A percentile compares a stretch with the other conserved stretches of the same genome.
Evolutionary conservation across 2,329 filamentous ascomycete genomes (phyloP).

Genomic region (Hypoxylon sp.): DNA sequence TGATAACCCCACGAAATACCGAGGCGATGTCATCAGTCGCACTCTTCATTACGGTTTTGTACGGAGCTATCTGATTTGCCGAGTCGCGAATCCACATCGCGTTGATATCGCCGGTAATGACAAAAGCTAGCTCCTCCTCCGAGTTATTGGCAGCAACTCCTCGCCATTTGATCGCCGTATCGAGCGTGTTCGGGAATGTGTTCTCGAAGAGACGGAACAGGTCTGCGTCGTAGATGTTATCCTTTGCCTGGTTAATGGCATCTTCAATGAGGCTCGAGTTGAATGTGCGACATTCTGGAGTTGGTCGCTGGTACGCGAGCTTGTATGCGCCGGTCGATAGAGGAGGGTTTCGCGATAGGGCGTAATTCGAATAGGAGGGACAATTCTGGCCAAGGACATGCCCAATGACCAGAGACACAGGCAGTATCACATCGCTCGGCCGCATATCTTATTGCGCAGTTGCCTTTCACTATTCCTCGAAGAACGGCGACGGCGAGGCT

Average conservation of each 20-base stretch:
- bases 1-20: conserved; percentile 79
- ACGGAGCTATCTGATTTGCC: conserved; percentile 79
- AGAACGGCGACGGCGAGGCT: not conserved
- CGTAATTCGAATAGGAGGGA: conserved; percentile 53
- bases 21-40: conserved; percentile 74
- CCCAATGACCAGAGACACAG: conserved; percentile 26
- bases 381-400: conserved; percentile 44
- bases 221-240: conserved; percentile 67
- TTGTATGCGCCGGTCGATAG: conserved; percentile 52
- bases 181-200: conserved; percentile 85
- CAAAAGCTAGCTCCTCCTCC: conserved; percentile 74
- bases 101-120: conserved; percentile 88
- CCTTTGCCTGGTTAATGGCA: conserved; percentile 67
- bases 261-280: conserved; percentile 78
- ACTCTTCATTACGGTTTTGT: conserved; percentile 72
- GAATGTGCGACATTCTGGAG: conserved; percentile 79
- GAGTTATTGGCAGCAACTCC: conserved; percentile 67
- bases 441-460: conserved; percentile 33
- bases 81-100: conserved; percentile 92
- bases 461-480: not conserved
- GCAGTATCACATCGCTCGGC: conserved; percentile 21
- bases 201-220: conserved; percentile 87
- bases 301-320: conserved; percentile 66
- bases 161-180: conserved; percentile 86
- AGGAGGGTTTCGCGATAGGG: conserved; percentile 52